Evolutionary conservation across 192 early-diverging fungal genomes (phyloP), one percentile per base, ranked within the genome.

Genomic region (Lobosporangium transversale): DNA sequence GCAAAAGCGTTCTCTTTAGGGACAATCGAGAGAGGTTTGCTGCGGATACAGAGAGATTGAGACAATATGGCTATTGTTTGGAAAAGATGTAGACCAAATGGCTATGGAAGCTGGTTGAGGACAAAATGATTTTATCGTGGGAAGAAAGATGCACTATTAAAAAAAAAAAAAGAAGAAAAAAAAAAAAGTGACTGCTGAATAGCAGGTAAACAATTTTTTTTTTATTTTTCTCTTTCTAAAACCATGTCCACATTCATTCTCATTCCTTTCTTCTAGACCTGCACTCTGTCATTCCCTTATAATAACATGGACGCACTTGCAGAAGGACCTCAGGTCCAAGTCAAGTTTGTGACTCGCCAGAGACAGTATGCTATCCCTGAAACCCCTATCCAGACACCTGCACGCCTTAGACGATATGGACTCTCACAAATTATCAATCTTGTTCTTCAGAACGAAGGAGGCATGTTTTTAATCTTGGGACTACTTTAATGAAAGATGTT

Each of bases 401-500:
- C 93, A 53, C 84, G 83, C 24, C 84, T 99, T 32, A 85, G 88
- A 68, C 91, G 95, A 11, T 94, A 94, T 80, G 95, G 94, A 29
- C 87, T 99, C 27, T 94, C 93, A 20, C 94, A 97, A 83, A 91
- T 99, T 61, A 88, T 99, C 23, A 99, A 99, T 85, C 94, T 94
- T 67, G 82, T 98, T 35, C 85, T 98, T 31, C 73, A 76, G 48
- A 76, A 76, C 48, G 73, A 76, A 62, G 73, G 73, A 61, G 73
- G 32, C 84, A 29, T 35, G 64, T 56, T 18, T 9, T 26, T 52
- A 18, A 10, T 2, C 36, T 3, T 23, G 37, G 14, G 37, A 14
- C 37, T 40, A 10, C 37, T 40, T 40, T 40, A 10, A 40, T 40
- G n/a, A n/a, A n/a, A n/a, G n/a, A n/a, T n/a, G n/a, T n/a, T n/a